A percentile compares a stretch with the other conserved stretches of the same genome.
These are phyloP conservation scores for Boletus semigastroideus DNA, from an alignment of 1,284 basidiomycete species.

Conservation along the genomic window DNA sequence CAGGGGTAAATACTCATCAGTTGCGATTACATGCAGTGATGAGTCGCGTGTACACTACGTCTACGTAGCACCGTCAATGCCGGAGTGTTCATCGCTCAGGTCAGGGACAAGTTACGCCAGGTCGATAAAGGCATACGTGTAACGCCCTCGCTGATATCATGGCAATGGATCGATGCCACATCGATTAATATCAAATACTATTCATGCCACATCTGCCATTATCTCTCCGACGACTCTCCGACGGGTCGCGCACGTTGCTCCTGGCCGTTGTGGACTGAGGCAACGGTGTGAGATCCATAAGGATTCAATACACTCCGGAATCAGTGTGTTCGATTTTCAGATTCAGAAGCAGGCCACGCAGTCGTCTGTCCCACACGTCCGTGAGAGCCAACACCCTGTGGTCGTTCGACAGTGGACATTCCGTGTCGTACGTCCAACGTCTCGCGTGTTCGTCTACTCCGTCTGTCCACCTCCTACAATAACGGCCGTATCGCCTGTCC, in stretches of 20 bases:
- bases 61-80: background rate
- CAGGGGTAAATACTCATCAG: background rate
- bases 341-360: background rate
- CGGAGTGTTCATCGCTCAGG: background rate
- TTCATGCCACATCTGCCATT: background rate
- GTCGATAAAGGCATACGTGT: background rate
- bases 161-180: background rate
- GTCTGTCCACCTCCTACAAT: too few relatives aligned
- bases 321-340: background rate
- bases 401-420: too few relatives aligned
- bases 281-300: background rate
- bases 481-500: too few relatives aligned
- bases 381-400: too few relatives aligned
- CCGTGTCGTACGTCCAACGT: too few relatives aligned
- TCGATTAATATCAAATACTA: background rate
- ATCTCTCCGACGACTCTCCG: background rate
- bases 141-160: background rate
- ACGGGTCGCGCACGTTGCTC: background rate
- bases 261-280: background rate
- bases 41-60: background rate
- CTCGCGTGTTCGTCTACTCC: too few relatives aligned
- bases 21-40: background rate
- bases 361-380: too few relatives aligned
- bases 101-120: too few relatives aligned
- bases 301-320: background rate